Evolutionary conservation across 768 basidiomycete genomes (phyloP).

Genomic region (Steccherinum ochraceum): DNA sequence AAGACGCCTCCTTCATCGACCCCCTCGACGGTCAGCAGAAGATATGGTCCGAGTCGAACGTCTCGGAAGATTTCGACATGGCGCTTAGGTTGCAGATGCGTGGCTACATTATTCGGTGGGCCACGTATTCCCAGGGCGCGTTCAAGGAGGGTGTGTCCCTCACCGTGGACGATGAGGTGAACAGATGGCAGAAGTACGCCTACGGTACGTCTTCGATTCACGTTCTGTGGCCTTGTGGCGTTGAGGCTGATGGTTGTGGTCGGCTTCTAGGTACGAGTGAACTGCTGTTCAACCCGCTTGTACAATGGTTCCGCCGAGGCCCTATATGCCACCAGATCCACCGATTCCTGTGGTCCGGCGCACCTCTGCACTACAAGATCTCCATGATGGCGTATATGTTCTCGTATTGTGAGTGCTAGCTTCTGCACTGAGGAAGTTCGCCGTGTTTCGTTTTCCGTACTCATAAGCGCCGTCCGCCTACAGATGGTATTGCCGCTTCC

Average conservation of each 20-base stretch:
- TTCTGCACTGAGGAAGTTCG: not conserved
- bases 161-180: slow-evolving; percentile 85
- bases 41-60: slow-evolving; percentile 63
- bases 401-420: slow-evolving; percentile 39
- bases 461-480: not conserved
- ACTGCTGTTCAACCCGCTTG: slow-evolving; percentile 73
- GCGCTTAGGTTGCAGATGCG: slow-evolving; percentile 54
- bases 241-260: slow-evolving; percentile 2
- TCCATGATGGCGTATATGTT: slow-evolving; percentile 53
- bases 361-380: slow-evolving; percentile 45
- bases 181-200: slow-evolving; percentile 88
- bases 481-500: slow-evolving; percentile 56
- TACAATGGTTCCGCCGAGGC: slow-evolving; percentile 71
- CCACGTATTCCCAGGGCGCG: slow-evolving; percentile 75
- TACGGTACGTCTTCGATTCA: slow-evolving; percentile 55
- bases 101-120: slow-evolving; percentile 50
- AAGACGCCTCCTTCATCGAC: slow-evolving; percentile 48
- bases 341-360: slow-evolving; percentile 63
- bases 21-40: slow-evolving; percentile 43
- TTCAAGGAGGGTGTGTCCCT: slow-evolving; percentile 92
- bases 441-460: not conserved
- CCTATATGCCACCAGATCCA: slow-evolving; percentile 79
- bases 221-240: not conserved
- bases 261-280: slow-evolving; percentile 59
- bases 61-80: slow-evolving; percentile 70